A percentile compares a stretch with the other conserved stretches of the same genome.
phyloP scores from a whole-genome alignment of 164 flowering plant genomes.

The Dillenia suffruticosa region DNA sequence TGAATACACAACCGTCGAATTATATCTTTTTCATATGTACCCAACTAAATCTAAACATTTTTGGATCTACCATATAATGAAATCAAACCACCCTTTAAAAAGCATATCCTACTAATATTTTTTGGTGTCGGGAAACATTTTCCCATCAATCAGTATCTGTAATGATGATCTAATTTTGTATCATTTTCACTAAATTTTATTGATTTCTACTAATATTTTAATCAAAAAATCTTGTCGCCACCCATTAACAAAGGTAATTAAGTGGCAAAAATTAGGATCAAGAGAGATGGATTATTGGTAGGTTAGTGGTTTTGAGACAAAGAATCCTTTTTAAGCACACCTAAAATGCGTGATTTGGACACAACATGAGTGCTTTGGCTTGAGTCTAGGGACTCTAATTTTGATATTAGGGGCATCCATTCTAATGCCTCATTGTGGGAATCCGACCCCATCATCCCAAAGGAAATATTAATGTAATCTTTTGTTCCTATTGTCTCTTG shows the following conservation, averaged over 20 bases:
- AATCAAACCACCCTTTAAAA: too few species aligned
- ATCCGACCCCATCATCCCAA: background rate
- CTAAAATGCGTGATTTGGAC: slow-evolving; percentile 6
- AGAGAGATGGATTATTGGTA: slow-evolving; percentile 4
- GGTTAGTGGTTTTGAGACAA: slow-evolving; percentile 19
- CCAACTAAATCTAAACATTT: too few species aligned
- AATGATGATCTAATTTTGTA: too few species aligned
- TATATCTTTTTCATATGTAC: too few species aligned
- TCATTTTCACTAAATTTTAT: too few species aligned
- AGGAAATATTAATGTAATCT: background rate
- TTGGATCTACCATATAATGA: too few species aligned
- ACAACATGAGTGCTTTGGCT: background rate
- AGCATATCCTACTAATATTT: too few species aligned
- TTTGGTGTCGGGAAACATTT: too few species aligned
- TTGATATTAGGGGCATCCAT: background rate
- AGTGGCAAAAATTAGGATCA: background rate
- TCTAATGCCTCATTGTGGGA: background rate
- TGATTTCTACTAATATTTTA: background rate
- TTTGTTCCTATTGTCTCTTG: background rate
- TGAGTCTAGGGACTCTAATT: slow-evolving; percentile 3
- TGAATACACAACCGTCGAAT: too few species aligned
- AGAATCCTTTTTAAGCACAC: background rate
- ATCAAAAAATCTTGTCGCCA: slow-evolving; percentile 8
- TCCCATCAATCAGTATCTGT: too few species aligned
- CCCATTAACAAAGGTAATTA: slow-evolving; percentile 1